Percentiles rank a stretch among this genome's conserved stretches.
phyloP scores from a whole-genome alignment of 2,329 filamentous ascomycete genomes.

The Mycosphaerella sp. region DNA sequence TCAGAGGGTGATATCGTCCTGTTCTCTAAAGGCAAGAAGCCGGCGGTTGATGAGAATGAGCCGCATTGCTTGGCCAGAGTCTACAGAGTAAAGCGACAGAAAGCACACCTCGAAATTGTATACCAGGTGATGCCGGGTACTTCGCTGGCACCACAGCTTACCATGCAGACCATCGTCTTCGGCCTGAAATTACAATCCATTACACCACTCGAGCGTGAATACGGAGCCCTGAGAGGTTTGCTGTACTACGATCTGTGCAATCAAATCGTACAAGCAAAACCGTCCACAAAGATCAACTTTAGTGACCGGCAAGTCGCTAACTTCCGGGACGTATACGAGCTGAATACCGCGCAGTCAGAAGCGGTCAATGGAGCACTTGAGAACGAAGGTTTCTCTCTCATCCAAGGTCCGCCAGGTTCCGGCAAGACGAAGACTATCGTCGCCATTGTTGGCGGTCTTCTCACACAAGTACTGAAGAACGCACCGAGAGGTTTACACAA shows the following conservation, averaged over 20 bases:
- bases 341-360: slow-evolving; percentile 85
- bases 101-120: slow-evolving; percentile 72
- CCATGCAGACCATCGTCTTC: slow-evolving; percentile 62
- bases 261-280: slow-evolving; percentile 82
- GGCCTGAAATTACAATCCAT: slow-evolving; percentile 86
- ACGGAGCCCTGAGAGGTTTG: slow-evolving; percentile 80
- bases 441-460: slow-evolving; percentile 84
- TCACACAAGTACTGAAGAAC: slow-evolving; percentile 56
- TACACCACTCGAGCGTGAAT: slow-evolving; percentile 92
- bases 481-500: slow-evolving; percentile 30
- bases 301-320: slow-evolving; percentile 64
- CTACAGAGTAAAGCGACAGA: slow-evolving; percentile 72
- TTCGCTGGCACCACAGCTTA: slow-evolving; percentile 42
- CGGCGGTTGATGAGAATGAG: slow-evolving; percentile 58
- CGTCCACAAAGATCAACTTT: slow-evolving; percentile 80
- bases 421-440: slow-evolving; percentile 94
- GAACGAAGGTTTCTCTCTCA: slow-evolving; percentile 94
- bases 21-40: slow-evolving; percentile 66
- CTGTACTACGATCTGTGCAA: slow-evolving; percentile 95
- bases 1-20: slow-evolving; percentile 85
- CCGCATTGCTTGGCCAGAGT: slow-evolving; percentile 84
- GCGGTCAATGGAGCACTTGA: slow-evolving; percentile 87
- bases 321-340: slow-evolving; percentile 68
- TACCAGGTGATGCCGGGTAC: slow-evolving; percentile 66
- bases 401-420: slow-evolving; percentile 92